phyloP scores from a whole-genome alignment of 257 asterid genomes.

The Fraxinus americana region DNA sequence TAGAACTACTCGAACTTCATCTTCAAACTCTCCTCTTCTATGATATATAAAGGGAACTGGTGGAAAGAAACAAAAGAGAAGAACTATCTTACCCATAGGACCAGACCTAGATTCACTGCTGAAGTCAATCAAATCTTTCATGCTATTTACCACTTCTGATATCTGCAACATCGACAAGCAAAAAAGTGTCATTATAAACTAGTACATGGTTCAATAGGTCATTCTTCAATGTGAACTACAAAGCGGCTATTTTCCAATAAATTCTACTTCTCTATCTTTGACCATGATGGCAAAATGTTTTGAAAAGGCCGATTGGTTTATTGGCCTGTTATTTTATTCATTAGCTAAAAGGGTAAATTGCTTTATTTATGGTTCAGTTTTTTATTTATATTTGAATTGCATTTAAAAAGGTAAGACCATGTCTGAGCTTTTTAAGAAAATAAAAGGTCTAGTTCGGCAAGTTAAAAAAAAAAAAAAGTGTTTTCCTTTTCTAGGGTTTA shows the following conservation, averaged over 20 bases:
- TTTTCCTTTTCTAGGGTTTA: not conserved
- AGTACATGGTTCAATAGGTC: not conserved
- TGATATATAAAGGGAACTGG: constrained; percentile 1
- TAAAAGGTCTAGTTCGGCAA: not conserved
- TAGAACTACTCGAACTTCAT: not conserved
- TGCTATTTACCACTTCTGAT: constrained; percentile 99
- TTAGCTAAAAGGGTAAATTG: not conserved
- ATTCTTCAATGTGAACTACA: not conserved
- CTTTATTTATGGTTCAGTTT: not conserved
- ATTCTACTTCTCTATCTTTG: not conserved
- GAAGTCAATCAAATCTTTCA: constrained; percentile 97
- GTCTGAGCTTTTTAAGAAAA: not conserved
- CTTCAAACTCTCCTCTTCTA: not conserved
- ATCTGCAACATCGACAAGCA: constrained; percentile 59
- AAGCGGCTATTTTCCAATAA: not conserved
- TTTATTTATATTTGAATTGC: not conserved
- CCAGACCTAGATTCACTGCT: constrained; percentile 88
- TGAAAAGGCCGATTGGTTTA: not conserved
- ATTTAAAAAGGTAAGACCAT: not conserved
- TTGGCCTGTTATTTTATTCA: not conserved
- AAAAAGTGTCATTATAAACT: not conserved
- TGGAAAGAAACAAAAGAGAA: constrained; percentile 17
- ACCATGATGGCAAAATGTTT: not conserved
- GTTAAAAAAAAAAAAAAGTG: not conserved
- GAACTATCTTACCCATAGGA: constrained; percentile 85